Base-by-base conservation (phyloP, 495 filamentous ascomycete genomes). In the Xylona heveae region DNA sequence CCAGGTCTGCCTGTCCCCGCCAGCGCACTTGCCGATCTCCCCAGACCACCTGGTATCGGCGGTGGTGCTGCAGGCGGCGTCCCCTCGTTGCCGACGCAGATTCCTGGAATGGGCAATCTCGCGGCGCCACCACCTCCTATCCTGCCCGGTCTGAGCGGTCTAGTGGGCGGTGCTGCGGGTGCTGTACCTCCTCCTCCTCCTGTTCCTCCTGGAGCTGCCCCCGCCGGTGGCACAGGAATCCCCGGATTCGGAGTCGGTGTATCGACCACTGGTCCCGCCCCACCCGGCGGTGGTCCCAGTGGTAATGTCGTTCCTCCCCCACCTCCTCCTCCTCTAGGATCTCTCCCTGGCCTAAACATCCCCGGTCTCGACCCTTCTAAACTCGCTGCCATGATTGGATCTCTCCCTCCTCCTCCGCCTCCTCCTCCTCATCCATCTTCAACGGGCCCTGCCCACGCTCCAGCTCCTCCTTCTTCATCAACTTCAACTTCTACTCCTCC, bases 331-430 rank as follows among this genome's bases (percentile, higher is more conserved):
- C 48, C 60, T 1, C n/a, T n/a, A n/a, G n/a, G n/a, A n/a, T n/a
- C n/a, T 13, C 25, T 19, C 20, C 28, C 19, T 1, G 30, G 29
- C 6, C 31, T 37, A 5, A 22, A 6, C 8, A 24, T 48, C 8
- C 47, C 38, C 2, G 58, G 56, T 3, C 48, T 69, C 9, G 64
- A 72, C 41, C 59, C 59, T 0, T 70, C 68, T 3, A 71, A 74
- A 42, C 51, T 92, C 13, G 57, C 61, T 10, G 59, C 71, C 44
- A 55, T 75, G 50, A 64, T 74, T 39, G 48, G 16, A 34, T 30
- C 10, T 14, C 41, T 39, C 15, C 24, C 42, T n/a, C 44, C 46
- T 5, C 48, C 42, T 19, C 46, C 44, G 17, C 33, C 33, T 2
- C 31, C 25, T 14, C 5, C 23, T 3, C 30, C 30, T 5, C 4